phyloP scores from a whole-genome alignment of 2,329 filamentous ascomycete species.

The Cladosporium cucumerinum region DNA sequence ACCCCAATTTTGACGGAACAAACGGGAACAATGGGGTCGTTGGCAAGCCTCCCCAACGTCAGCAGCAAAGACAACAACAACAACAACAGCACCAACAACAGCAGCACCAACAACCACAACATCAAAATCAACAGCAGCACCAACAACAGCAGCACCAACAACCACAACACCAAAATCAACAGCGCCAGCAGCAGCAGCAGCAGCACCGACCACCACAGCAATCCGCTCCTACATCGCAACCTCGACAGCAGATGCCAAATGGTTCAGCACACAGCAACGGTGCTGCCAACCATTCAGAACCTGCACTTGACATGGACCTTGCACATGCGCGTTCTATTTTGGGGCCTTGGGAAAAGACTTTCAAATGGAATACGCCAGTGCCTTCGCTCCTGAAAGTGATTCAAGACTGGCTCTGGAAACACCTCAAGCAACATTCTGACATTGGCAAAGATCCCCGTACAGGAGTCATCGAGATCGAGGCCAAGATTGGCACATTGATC shows the following conservation, averaged over 20 bases:
- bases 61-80: conserved; percentile 9
- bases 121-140: conserved; percentile 1
- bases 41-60: conserved; percentile 1
- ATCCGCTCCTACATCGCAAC: background rate
- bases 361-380: conserved; percentile 26
- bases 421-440: conserved; percentile 43
- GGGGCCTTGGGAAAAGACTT: conserved; percentile 33
- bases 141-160: background rate
- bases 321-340: conserved; percentile 21
- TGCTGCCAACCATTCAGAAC: background rate
- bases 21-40: conserved; percentile 3
- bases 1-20: conserved; percentile 26
- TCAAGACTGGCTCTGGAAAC: conserved; percentile 28
- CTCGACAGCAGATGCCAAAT: conserved; percentile 4
- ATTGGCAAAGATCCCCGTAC: conserved; percentile 56
- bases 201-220: conserved; percentile 1
- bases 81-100: conserved; percentile 3
- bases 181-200: background rate
- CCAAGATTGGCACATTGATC: conserved; percentile 81
- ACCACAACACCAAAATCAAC: background rate
- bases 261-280: background rate
- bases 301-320: conserved; percentile 7
- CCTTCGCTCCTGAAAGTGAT: conserved; percentile 26
- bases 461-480: conserved; percentile 86
- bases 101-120: background rate